Conservation (phyloP, 1,139 yeast species). For the Hemisphaericaspora xylofermentans region DNA sequence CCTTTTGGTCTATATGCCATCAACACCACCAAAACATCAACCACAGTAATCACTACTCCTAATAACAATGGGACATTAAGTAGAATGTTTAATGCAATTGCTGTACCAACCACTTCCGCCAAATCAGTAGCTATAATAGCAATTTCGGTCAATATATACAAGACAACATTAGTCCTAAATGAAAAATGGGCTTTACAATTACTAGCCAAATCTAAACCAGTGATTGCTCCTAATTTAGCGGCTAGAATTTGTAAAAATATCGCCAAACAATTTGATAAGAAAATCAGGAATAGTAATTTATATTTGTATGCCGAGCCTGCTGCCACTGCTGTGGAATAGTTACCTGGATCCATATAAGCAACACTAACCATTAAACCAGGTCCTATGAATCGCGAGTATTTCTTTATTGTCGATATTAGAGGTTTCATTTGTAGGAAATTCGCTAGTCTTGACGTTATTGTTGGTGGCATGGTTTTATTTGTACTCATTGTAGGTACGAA, state of each 20-base stretch:
- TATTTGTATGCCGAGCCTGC: conserved; percentile 89
- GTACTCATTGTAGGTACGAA: not conserved
- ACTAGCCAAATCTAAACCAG: conserved; percentile 87
- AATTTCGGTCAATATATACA: conserved; percentile 76
- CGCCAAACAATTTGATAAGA: conserved; percentile 84
- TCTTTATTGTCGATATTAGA: conserved; percentile 26
- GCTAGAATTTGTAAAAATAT: conserved; percentile 81
- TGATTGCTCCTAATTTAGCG: conserved; percentile 83
- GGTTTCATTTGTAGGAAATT: conserved; percentile 5
- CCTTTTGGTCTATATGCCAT: conserved; percentile 90
- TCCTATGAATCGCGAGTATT: conserved; percentile 71
- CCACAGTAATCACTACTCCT: conserved; percentile 80
- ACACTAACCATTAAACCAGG: conserved; percentile 95
- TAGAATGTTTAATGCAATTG: conserved; percentile 81
- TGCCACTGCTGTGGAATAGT: conserved; percentile 91
- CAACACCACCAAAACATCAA: conserved; percentile 81
- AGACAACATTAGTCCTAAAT: conserved; percentile 53
- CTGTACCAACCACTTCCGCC: conserved; percentile 94
- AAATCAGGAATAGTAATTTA: conserved; percentile 74
- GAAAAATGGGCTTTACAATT: conserved; percentile 80
- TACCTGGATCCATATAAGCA: conserved; percentile 98
- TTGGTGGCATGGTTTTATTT: not conserved
- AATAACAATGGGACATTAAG: conserved; percentile 71
- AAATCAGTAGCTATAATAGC: conserved; percentile 92
- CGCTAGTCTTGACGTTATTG: conserved; percentile 5